Evolutionary conservation across 1,284 basidiomycete genomes (phyloP), one percentile per base, ranked within the genome.

Genomic region (Apiotrichum akiyoshidainum): DNA sequence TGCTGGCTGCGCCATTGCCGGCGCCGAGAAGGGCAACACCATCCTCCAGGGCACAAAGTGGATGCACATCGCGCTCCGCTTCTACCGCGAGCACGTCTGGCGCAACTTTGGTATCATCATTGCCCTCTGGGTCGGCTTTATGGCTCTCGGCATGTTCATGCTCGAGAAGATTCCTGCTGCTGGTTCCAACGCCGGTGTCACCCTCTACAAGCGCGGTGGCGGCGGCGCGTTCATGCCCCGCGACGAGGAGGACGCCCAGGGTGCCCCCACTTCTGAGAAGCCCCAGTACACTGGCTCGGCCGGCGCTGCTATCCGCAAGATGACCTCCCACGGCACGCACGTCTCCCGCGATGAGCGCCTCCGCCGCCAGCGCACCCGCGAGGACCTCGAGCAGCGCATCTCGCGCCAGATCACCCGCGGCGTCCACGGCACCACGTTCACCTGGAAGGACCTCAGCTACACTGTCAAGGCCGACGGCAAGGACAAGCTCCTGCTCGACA

Each of bases 91-190:
- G 11, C 72, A 79, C 58, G 67, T 80, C n/a, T 81, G 80, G 78
- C 70, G 79, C 59, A 80, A 82, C 66, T 76, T 81, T 46, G 80
- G 76, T 40, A 78, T 82, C 59, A 65, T 81, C 48, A 60, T 79
- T 12, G 69, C 68, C 11, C 71, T 78, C 34, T 75, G 74, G 57
- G 48, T 76, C 34, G 69, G 67, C 42, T 70, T 37, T 52, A 58
- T 46, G 44, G 17, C 33, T n/a, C 37, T 64, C 44, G 47, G 61
- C 63, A 55, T 65, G 57, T 48, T 26, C 56, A 52, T 60, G 58
- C 53, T 68, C 52, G 48, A 63, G 56, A 51, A 59, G 22, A 52
- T 60, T 19, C 51, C 73, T 1, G 73, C 73, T 16, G 72, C 72
- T 13, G 73, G 73, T 13, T 68, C 67, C n/a, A 68, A 66, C 52